A percentile compares a stretch with the other conserved stretches of the same genome.
Conservation (phyloP, 345 rosid genomes). For the Gossypium anomalum region DNA sequence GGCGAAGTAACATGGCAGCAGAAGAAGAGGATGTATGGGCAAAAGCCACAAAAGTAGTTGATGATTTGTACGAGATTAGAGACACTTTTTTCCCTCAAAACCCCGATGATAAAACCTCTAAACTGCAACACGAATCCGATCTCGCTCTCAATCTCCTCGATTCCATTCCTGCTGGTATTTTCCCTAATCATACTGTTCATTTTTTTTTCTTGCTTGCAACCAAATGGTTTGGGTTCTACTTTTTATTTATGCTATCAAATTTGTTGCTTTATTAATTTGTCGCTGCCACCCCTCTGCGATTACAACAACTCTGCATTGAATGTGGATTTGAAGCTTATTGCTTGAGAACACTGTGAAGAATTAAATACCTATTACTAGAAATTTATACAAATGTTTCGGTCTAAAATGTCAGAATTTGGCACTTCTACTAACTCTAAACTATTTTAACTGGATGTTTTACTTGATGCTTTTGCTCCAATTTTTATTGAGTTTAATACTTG, state of each 20-base stretch:
- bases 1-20: constrained; percentile 8
- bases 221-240: not conserved
- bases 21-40: constrained; percentile 35
- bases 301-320: not conserved
- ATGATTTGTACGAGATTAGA: constrained; percentile 43
- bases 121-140: constrained; percentile 43
- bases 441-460: not conserved
- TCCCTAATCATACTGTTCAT: no score
- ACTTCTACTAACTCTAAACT: not conserved
- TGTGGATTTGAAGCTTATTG: not conserved
- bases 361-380: not conserved
- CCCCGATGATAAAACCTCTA: constrained; percentile 48
- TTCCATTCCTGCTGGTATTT: constrained; percentile 55
- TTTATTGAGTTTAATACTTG: not conserved
- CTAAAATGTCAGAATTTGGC: not conserved
- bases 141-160: constrained; percentile 55
- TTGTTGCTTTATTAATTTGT: not conserved
- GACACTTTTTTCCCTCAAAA: constrained; percentile 61
- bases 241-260: not conserved
- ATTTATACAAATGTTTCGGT: not conserved
- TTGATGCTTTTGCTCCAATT: not conserved
- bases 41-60: constrained; percentile 33
- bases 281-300: not conserved
- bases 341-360: not conserved
- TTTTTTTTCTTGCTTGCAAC: not conserved